Evolutionary conservation across 176 grass and related monocot species (phyloP), one percentile per base, ranked within the genome.

Genomic region (maize (Zea mays)): DNA sequence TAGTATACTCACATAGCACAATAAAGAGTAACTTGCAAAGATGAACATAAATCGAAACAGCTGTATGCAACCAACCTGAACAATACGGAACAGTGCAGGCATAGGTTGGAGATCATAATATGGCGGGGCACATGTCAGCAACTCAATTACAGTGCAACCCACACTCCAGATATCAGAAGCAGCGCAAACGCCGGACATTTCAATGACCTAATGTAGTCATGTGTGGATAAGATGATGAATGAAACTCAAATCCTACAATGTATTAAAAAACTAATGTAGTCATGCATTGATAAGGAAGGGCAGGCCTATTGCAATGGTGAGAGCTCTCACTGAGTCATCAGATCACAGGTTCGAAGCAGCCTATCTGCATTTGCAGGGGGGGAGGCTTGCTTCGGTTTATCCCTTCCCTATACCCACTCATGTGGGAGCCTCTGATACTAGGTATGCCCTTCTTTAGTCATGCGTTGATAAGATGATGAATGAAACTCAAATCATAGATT

Each of bases 141-240:
- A 65, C 79, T 99, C 96, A 85, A 99, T 99, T 67, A 99, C 92
- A 46, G 96, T 99, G 85, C 96, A 99, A 21, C 96, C 96, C 77
- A 99, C 96, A 90, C 96, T 99, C 96, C 96, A 99, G 72, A 99
- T 95, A 89, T 99, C 96, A 62, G 96, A 99, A 52, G 96, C 96
- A 58, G 96, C 90, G 54, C 87, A 99, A 83, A 99, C 96, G 69
- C 96, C 92, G 73, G 96, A 92, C 96, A 99, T 92, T 87, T 95
- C 96, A 17, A 99, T 99, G 61, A 99, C 96, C 96, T 99, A 74
- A 81, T 60, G 35, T 72, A 84, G 39, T 37, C 10, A 62, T 49
- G 14, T 19, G 8, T 70, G 37, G 15, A 14, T 60, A 54, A 67
- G 64, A 77, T 76, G 11, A 43, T 67, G 48, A 51, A 81, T n/a